Conservation (phyloP, 768 basidiomycete species). For the Suillus brevipes region DNA sequence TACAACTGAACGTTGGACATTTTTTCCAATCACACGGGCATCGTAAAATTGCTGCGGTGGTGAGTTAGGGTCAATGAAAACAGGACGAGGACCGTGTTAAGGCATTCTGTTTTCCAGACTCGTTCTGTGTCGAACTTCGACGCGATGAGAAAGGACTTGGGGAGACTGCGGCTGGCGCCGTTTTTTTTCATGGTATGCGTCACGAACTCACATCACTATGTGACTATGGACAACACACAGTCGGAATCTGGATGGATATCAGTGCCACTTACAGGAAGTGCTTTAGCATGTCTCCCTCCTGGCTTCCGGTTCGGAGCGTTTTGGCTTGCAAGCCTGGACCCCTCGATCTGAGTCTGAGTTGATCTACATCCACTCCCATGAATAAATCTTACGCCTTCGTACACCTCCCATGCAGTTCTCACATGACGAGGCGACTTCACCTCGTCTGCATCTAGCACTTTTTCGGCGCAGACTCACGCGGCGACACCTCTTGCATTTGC, state of each 20-base stretch:
- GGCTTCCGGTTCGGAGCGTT: background rate
- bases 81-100: slow-evolving; percentile 41
- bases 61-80: background rate
- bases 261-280: background rate
- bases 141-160: slow-evolving; percentile 21
- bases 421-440: background rate
- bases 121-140: slow-evolving; percentile 39
- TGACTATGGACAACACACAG: background rate
- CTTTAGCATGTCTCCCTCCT: background rate
- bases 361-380: background rate
- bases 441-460: background rate
- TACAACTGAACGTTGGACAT: slow-evolving; percentile 10
- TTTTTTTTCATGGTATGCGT: background rate
- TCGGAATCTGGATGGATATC: background rate
- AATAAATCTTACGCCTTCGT: background rate
- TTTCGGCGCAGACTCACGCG: background rate
- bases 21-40: too few species aligned
- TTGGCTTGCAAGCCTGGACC: background rate
- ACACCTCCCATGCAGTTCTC: background rate
- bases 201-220: background rate
- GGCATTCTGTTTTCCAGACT: slow-evolving; percentile 34
- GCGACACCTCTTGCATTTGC: too few species aligned
- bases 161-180: background rate
- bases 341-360: background rate
- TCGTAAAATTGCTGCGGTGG: too few species aligned